Percentiles rank a stretch among this genome's conserved stretches.
These are phyloP conservation scores for Phytophthora constricta DNA, from an alignment of 352 stramenopile species.

Conservation along the genomic window DNA sequence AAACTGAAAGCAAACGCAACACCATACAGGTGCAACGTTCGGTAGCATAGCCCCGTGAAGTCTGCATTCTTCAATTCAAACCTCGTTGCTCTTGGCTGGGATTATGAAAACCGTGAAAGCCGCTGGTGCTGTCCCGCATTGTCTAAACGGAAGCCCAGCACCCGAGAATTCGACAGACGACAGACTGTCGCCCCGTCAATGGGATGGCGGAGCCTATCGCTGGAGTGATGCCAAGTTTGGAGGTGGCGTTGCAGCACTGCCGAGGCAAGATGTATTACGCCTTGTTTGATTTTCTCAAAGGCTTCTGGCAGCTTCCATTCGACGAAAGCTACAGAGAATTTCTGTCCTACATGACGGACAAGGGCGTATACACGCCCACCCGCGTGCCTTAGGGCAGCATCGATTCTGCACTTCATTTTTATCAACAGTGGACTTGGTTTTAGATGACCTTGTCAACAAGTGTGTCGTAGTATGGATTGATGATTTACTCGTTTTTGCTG, in stretches of 20 bases:
- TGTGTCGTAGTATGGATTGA: slow-evolving; percentile 47
- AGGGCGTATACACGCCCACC: background rate
- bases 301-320: background rate
- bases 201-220: background rate
- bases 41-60: background rate
- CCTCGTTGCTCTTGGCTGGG: background rate
- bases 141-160: background rate
- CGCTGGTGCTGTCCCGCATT: background rate
- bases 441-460: no score
- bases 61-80: background rate
- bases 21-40: background rate
- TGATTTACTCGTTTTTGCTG: slow-evolving; percentile 27
- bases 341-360: background rate
- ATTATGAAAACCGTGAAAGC: background rate
- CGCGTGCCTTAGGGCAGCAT: background rate
- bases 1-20: background rate
- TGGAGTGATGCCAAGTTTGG: background rate
- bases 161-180: background rate
- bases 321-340: background rate
- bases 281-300: background rate
- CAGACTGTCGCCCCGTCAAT: background rate
- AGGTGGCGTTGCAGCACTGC: background rate
- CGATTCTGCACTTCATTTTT: background rate
- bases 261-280: background rate
- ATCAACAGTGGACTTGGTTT: no score